Base-by-base conservation (phyloP, 768 basidiomycete species). In the Tricholoma matsutake region DNA sequence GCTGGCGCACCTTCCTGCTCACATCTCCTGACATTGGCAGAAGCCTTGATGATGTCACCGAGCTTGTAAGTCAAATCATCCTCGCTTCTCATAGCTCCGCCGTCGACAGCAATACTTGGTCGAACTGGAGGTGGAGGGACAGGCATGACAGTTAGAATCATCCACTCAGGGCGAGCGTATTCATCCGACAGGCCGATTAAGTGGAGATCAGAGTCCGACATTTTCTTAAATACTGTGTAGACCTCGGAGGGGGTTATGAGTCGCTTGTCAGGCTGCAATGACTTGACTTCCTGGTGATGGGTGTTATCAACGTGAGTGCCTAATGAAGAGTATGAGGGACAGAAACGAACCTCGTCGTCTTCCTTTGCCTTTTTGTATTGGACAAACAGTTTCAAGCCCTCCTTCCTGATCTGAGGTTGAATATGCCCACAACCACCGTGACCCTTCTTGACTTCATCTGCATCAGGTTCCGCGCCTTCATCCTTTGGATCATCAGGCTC, bases 11-110 rank as follows among this genome's bases (percentile, higher is more conserved):
- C 96, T 73, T 98, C 97, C 69, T 95, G 91, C 67, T 98, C 96
- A 69, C 93, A 91, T 67, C 93, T 83, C 52, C 94, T 84, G 20
- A 99, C 92, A 64, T 91, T 95, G 16, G 89, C 91, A 58, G 93
- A 97, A 6, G 95, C 90, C 70, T 97, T 96, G 77, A 98, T 91
- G 71, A 98, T 94, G 62, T 98, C 95, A 32, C 92, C 92, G 2
- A 99, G 85, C 71, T 99, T 98, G 80, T 96, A 98, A 2, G 97
- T 99, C 81, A 98, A 80, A 76, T 98, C 97, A 68, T 98, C 97
- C 76, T 99, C 97, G 67, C 93, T 94, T 45, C 96, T 86, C 90
- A 96, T 94, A 1, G 92, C 89, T 56, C 96, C 96, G 20, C 96
- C 96, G 67, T 98, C 96, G 29, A 98, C 92, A 11, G 96, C 91